A percentile compares a stretch with the other conserved stretches of the same genome.
phyloP scores from a whole-genome alignment of 1,284 basidiomycete genomes.

The Cryptococcus sp. region DNA sequence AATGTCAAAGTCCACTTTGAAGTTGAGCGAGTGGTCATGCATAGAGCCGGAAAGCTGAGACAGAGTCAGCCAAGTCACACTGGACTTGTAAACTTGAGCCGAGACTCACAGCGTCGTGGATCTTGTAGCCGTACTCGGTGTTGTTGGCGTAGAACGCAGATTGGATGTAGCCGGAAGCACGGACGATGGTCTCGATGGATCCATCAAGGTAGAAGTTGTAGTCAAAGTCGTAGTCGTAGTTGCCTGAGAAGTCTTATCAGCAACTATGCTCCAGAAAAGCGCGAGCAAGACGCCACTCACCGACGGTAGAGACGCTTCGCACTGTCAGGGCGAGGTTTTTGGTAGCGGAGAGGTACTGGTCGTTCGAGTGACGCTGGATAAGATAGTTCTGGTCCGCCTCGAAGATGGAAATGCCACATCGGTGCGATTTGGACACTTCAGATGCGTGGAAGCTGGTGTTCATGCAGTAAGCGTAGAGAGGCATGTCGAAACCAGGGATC shows the following conservation, averaged over 20 bases:
- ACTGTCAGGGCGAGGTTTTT: constrained; percentile 44
- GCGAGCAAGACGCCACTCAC: no score
- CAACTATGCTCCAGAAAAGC: no score
- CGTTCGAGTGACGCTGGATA: constrained; percentile 40
- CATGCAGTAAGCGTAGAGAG: constrained; percentile 31
- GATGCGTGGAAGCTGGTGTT: constrained; percentile 34
- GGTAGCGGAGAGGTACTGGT: constrained; percentile 34
- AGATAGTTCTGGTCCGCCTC: constrained; percentile 38
- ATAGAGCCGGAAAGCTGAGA: constrained; percentile 35
- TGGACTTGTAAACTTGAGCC: background rate
- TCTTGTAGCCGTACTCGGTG: constrained; percentile 41
- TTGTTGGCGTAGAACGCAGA: constrained; percentile 42
- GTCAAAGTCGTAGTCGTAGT: constrained; percentile 42
- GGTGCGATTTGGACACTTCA: constrained; percentile 34
- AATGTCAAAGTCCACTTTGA: constrained; percentile 39
- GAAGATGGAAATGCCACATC: constrained; percentile 43
- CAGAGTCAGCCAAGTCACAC: background rate
- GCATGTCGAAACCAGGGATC: constrained; percentile 42
- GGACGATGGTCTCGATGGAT: constrained; percentile 39
- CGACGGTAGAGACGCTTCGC: constrained; percentile 40
- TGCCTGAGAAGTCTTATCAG: constrained; percentile 8
- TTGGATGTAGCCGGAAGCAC: constrained; percentile 48
- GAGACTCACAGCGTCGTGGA: constrained; percentile 31
- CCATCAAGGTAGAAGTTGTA: constrained; percentile 47
- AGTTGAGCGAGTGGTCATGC: constrained; percentile 44